Percentiles rank a stretch among this genome's conserved stretches.
These are phyloP conservation scores for Rhipidocladum racemiflorum DNA, from an alignment of 176 grass and related monocot genomes.

Conservation along the genomic window DNA sequence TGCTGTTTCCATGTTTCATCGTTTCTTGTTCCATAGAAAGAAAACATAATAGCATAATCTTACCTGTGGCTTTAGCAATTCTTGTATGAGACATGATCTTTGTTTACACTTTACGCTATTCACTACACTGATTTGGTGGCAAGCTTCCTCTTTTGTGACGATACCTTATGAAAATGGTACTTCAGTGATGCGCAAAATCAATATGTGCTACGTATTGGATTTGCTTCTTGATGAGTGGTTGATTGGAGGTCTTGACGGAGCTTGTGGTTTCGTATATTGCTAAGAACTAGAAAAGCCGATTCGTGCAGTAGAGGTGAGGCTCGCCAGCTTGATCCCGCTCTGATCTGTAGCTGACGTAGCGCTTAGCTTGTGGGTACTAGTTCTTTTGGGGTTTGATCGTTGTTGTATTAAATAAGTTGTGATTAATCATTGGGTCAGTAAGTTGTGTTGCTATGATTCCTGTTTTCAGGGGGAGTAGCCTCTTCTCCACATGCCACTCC, in stretches of 20 bases:
- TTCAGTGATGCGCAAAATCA: background rate
- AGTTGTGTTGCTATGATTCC: too few species aligned
- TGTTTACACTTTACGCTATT: background rate
- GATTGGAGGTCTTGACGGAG: too few species aligned
- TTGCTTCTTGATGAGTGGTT: too few species aligned
- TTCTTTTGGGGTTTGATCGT: background rate
- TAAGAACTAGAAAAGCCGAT: too few species aligned
- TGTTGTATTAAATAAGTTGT: too few species aligned
- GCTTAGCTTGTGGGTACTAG: background rate
- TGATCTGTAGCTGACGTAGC: slow-evolving; percentile 16
- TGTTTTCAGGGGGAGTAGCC: too few species aligned
- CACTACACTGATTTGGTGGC: background rate
- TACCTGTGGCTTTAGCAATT: background rate
- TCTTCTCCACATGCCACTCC: too few species aligned
- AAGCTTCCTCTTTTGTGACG: background rate
- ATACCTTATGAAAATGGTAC: background rate
- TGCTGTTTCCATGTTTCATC: background rate
- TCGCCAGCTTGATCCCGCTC: background rate
- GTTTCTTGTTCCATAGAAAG: slow-evolving; percentile 13
- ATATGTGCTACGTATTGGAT: too few species aligned
- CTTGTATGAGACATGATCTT: background rate
- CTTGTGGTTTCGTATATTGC: too few species aligned
- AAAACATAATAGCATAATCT: background rate
- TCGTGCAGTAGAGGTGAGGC: slow-evolving; percentile 87
- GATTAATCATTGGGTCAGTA: too few species aligned